A percentile compares a stretch with the other conserved stretches of the same genome.
Conservation (phyloP, 441 rosid species). For the Eutrema salsugineum region DNA sequence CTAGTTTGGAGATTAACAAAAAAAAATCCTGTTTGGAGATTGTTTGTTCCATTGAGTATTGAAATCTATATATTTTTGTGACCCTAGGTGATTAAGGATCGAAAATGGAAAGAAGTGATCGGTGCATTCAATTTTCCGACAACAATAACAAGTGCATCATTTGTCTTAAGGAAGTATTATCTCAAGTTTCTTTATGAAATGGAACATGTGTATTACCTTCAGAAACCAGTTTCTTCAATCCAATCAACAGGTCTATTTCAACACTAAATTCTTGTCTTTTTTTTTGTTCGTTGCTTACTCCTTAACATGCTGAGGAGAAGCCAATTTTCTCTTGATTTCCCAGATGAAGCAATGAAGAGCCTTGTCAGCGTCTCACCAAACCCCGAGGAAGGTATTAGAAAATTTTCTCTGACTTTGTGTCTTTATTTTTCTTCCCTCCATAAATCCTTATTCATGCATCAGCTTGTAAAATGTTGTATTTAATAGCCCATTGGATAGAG, state of each 20-base stretch:
- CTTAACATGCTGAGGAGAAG: background rate
- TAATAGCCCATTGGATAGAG: background rate
- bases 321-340: background rate
- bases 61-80: constrained; percentile 11
- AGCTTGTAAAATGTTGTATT: background rate
- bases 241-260: constrained; percentile 41
- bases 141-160: constrained; percentile 91
- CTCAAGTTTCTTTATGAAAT: constrained; percentile 61
- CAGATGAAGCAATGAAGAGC: constrained; percentile 28
- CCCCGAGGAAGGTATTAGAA: constrained; percentile 25
- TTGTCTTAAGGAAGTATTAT: constrained; percentile 74
- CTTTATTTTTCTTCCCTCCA: background rate
- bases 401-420: background rate
- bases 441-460: background rate
- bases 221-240: constrained; percentile 41
- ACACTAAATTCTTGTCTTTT: background rate
- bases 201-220: constrained; percentile 72
- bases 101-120: constrained; percentile 90
- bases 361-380: constrained; percentile 2
- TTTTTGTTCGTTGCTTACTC: background rate
- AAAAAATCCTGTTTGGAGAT: background rate
- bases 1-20: background rate
- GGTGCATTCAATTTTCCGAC: constrained; percentile 69
- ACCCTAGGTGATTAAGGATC: constrained; percentile 65
- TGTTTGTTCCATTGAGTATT: constrained; percentile 1